These are phyloP conservation scores for Macaranga tanarius DNA, from an alignment of 441 rosid genomes.

Conservation along the genomic window DNA sequence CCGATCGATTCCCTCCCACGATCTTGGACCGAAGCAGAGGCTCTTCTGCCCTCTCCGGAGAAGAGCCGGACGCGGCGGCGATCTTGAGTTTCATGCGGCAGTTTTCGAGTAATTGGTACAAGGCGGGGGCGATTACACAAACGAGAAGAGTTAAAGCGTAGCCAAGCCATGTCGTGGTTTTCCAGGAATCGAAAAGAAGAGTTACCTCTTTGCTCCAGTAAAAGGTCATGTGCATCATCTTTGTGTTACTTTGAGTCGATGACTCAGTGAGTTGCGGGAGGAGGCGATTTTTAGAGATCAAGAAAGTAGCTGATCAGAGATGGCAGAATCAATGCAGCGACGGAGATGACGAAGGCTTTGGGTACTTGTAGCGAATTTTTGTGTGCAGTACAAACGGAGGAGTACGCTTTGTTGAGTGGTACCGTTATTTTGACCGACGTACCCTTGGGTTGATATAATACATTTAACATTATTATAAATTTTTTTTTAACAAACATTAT, in stretches of 20 bases:
- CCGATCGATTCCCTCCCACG: conserved; percentile 24
- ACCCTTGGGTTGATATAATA: too few relatives aligned
- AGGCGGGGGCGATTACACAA: conserved; percentile 43
- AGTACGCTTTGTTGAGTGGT: conserved; percentile 3
- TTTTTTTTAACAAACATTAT: too few relatives aligned
- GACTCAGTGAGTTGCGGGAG: neutral
- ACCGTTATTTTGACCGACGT: neutral
- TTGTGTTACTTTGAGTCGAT: neutral
- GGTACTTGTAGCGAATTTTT: neutral
- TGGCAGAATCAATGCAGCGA: neutral
- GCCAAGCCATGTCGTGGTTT: conserved; percentile 41
- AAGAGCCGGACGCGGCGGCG: neutral
- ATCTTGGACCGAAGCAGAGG: conserved; percentile 27
- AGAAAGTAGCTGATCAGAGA: neutral
- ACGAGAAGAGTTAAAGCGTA: conserved; percentile 51
- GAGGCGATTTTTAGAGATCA: neutral
- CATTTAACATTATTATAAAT: too few relatives aligned
- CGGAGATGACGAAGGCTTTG: neutral
- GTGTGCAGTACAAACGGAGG: neutral
- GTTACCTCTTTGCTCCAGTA: conserved; percentile 66
- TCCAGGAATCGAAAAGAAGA: conserved; percentile 52
- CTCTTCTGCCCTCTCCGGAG: conserved; percentile 2
- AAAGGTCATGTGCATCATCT: conserved; percentile 79
- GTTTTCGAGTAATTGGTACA: conserved; percentile 50
- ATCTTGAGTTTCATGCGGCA: conserved; percentile 30